Percentiles rank a stretch among this genome's conserved stretches.
Conservation (phyloP, 768 basidiomycete species). For the Suillus occidentalis region DNA sequence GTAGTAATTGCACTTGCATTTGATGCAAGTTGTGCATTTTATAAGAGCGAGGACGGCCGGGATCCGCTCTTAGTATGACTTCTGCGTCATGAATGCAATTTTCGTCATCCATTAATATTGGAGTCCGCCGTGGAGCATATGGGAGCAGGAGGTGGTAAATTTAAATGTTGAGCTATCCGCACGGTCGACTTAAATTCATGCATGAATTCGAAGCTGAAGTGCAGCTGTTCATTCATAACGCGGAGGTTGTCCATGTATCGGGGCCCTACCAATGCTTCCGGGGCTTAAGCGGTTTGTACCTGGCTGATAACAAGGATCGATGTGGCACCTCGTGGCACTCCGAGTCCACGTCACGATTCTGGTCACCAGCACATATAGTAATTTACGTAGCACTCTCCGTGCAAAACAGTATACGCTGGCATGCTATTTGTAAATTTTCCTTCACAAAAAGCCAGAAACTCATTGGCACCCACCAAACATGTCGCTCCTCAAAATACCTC, state of each 20-base stretch:
- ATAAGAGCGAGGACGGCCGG: not conserved
- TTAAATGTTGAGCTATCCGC: not conserved
- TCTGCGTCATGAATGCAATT: not conserved
- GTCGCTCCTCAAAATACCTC: conserved; percentile 41
- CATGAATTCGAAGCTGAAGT: not conserved
- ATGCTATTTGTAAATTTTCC: not conserved
- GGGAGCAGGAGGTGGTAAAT: not conserved
- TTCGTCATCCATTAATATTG: not conserved
- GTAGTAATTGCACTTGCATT: not conserved
- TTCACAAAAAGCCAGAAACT: not conserved
- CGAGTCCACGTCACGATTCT: too few species aligned
- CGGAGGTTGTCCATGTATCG: not conserved
- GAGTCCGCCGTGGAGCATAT: not conserved
- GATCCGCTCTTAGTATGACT: not conserved
- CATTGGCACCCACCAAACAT: conserved; percentile 13
- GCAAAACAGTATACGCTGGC: not conserved
- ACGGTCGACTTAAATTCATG: too few species aligned
- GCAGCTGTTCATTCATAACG: too few species aligned
- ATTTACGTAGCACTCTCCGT: not conserved
- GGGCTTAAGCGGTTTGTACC: not conserved
- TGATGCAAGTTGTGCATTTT: not conserved
- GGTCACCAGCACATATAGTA: not conserved
- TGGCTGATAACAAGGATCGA: not conserved
- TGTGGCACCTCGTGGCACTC: not conserved
- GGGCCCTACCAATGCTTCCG: not conserved